Evolutionary conservation across 2,329 filamentous ascomycete species (phyloP).

Genomic region (Camillea tinctor): DNA sequence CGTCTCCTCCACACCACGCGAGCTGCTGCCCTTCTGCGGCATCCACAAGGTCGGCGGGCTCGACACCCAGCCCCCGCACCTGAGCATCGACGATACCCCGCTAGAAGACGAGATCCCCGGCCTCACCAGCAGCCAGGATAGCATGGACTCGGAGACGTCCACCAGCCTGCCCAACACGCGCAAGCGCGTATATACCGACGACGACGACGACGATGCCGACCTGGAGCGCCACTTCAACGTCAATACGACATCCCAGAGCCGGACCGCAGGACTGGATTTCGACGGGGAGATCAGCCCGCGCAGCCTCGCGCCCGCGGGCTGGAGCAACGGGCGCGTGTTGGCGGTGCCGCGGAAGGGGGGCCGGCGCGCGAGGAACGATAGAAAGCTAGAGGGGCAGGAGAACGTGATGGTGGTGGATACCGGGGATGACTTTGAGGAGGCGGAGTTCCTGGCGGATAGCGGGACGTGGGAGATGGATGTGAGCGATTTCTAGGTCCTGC

Average conservation of each 20-base stretch:
- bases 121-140: slow-evolving; percentile 54
- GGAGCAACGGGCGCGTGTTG: slow-evolving; percentile 43
- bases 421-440: slow-evolving; percentile 64
- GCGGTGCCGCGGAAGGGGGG: slow-evolving; percentile 43
- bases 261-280: slow-evolving; percentile 18
- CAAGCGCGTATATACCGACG: slow-evolving; percentile 49
- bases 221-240: slow-evolving; percentile 24
- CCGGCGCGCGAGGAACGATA: too few species aligned
- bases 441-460: slow-evolving; percentile 57
- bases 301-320: slow-evolving; percentile 37
- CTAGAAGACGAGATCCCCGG: slow-evolving; percentile 37
- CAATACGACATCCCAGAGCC: slow-evolving; percentile 25
- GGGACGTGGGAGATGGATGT: slow-evolving; percentile 41
- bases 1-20: slow-evolving; percentile 43
- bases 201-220: slow-evolving; percentile 37
- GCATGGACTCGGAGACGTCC: slow-evolving; percentile 24
- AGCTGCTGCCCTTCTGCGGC: slow-evolving; percentile 79
- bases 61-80: slow-evolving; percentile 53
- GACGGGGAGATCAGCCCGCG: slow-evolving; percentile 42
- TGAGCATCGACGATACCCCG: slow-evolving; percentile 12
- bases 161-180: slow-evolving; percentile 30
- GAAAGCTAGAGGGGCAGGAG: slow-evolving; percentile 41
- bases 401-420: slow-evolving; percentile 40
- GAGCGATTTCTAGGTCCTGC: slow-evolving; percentile 35
- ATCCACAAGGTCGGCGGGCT: slow-evolving; percentile 73